Conservation (phyloP, 2,329 filamentous ascomycete genomes). For the Ophiostoma ips region DNA sequence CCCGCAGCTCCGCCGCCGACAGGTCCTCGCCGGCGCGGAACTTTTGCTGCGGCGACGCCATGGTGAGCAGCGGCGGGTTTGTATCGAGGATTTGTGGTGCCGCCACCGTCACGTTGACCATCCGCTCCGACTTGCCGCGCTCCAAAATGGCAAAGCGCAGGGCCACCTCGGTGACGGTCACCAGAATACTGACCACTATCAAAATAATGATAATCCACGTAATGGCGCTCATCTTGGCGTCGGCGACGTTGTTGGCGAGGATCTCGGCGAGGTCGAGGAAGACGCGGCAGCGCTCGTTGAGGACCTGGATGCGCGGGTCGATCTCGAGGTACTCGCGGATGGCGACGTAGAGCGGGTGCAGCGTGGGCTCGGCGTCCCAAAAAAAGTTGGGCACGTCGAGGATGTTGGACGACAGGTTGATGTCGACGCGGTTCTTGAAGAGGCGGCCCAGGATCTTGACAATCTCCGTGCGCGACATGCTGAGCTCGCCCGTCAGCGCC, state of each 20-base stretch:
- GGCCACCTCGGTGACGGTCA: conserved; percentile 80
- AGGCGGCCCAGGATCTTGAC: conserved; percentile 80
- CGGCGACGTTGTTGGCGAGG: conserved; percentile 77
- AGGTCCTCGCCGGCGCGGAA: conserved; percentile 3
- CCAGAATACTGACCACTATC: conserved; percentile 78
- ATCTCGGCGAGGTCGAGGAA: conserved; percentile 96
- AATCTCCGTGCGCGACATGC: conserved; percentile 84
- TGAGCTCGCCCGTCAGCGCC: conserved; percentile 76
- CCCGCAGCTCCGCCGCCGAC: conserved; percentile 14
- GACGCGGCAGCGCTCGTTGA: conserved; percentile 92
- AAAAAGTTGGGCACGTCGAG: conserved; percentile 95
- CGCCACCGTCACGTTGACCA: not conserved
- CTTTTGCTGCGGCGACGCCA: not conserved
- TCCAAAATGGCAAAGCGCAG: conserved; percentile 67
- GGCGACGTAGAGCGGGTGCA: conserved; percentile 86
- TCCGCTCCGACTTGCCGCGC: conserved; percentile 23
- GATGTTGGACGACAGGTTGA: conserved; percentile 93
- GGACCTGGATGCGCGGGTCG: conserved; percentile 84
- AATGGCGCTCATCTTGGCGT: conserved; percentile 89
- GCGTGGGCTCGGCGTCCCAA: conserved; percentile 92
- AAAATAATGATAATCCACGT: conserved; percentile 98
- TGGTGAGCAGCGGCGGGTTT: not conserved
- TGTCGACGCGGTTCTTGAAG: conserved; percentile 90
- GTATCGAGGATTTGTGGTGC: not conserved
- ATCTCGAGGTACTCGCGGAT: conserved; percentile 97